Evolutionary conservation across 1,284 basidiomycete genomes (phyloP).

Genomic region (Microbotryum lychnidis-dioicae): DNA sequence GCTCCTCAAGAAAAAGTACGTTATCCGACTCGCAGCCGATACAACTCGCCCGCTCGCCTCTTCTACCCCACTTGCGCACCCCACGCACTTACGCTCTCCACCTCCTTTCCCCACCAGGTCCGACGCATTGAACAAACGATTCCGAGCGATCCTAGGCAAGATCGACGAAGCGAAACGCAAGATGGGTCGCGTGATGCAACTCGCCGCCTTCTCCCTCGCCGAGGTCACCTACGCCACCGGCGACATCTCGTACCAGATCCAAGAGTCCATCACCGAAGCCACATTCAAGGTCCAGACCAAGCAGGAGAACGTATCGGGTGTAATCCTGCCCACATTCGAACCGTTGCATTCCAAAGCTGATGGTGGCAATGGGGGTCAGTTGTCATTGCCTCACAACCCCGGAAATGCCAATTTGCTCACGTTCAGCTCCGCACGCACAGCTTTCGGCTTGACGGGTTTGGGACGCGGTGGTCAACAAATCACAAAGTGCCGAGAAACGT

Average conservation of each 20-base stretch:
- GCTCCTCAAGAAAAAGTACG: constrained; percentile 78
- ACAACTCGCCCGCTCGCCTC: background rate
- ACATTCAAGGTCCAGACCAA: constrained; percentile 87
- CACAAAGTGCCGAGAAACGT: constrained; percentile 84
- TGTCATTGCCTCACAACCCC: constrained; percentile 46
- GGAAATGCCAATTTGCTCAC: background rate
- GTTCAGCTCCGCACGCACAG: constrained; percentile 44
- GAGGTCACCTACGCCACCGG: constrained; percentile 97
- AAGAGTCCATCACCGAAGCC: constrained; percentile 60
- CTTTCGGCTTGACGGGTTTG: constrained; percentile 96
- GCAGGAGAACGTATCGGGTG: constrained; percentile 98
- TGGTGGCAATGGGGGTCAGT: constrained; percentile 51
- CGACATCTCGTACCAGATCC: constrained; percentile 91
- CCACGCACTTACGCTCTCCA: background rate
- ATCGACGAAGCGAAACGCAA: constrained; percentile 94
- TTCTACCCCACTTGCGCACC: background rate
- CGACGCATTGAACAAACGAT: constrained; percentile 35
- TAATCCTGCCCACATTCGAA: constrained; percentile 93
- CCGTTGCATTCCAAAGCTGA: constrained; percentile 58
- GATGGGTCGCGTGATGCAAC: constrained; percentile 97
- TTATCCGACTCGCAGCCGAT: too few species aligned
- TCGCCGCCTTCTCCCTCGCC: constrained; percentile 95
- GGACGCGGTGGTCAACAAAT: constrained; percentile 96
- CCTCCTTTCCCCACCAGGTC: constrained; percentile 35
- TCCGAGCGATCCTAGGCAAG: constrained; percentile 42